phyloP scores from a whole-genome alignment of 495 filamentous ascomycete species.

The Talaromyces proteolyticus region DNA sequence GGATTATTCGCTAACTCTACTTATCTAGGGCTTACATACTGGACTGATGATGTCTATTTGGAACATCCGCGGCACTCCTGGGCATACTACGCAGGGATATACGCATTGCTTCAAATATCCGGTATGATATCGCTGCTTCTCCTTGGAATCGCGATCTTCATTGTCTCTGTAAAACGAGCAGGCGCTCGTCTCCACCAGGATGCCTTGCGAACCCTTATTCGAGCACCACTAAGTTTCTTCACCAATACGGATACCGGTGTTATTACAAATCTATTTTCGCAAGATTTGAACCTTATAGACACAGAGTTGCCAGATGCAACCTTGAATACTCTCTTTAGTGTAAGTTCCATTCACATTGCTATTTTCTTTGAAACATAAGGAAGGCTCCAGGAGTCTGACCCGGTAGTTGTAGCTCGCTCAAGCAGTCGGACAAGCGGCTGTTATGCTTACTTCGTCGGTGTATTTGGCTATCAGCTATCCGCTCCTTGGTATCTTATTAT shows the following conservation, averaged over 20 bases:
- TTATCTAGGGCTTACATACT: conserved; percentile 24
- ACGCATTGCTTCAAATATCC: conserved; percentile 19
- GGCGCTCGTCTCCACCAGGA: conserved; percentile 10
- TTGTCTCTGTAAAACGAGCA: conserved; percentile 1
- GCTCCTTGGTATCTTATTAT: conserved; percentile 45
- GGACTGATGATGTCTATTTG: conserved; percentile 22
- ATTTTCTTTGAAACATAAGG: no score
- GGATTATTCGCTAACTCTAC: not conserved
- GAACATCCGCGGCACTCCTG: conserved; percentile 17
- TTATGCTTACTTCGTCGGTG: not conserved
- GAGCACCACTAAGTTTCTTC: conserved; percentile 42
- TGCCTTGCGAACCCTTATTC: conserved; percentile 9
- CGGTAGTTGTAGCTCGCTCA: conserved; percentile 17
- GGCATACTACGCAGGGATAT: conserved; percentile 27
- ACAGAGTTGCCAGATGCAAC: conserved; percentile 37
- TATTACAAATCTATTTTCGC: conserved; percentile 49
- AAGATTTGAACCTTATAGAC: conserved; percentile 57
- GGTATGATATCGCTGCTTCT: conserved; percentile 10
- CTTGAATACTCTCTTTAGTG: conserved; percentile 6
- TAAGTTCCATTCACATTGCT: no score
- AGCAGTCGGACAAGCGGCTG: conserved; percentile 6
- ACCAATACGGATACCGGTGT: conserved; percentile 37
- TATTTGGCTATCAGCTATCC: conserved; percentile 8
- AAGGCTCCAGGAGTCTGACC: no score
- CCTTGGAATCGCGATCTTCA: not conserved